phyloP scores from a whole-genome alignment of 2,329 filamentous ascomycete genomes.

The Aspergillus versicolor region DNA sequence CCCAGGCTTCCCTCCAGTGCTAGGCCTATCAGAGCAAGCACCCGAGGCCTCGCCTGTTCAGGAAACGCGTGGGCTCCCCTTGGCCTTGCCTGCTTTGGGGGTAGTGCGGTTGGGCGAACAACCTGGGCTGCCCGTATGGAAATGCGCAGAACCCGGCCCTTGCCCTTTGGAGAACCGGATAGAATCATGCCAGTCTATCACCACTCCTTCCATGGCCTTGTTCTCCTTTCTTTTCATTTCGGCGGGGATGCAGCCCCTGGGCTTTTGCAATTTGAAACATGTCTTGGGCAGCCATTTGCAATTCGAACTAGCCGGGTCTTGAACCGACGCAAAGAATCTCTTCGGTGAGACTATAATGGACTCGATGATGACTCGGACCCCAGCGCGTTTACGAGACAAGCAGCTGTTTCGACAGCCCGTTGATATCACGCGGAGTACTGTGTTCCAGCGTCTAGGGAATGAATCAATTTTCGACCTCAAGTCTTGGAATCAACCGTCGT shows the following conservation, averaged over 20 bases:
- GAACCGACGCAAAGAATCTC: background rate
- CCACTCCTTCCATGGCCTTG: background rate
- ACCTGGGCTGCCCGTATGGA: background rate
- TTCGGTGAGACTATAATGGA: background rate
- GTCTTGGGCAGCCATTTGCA: background rate
- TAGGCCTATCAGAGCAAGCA: slow-evolving; percentile 14
- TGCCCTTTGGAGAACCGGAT: background rate
- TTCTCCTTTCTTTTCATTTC: slow-evolving; percentile 1
- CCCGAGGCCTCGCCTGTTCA: slow-evolving; percentile 12
- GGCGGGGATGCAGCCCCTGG: background rate
- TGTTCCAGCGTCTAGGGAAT: slow-evolving; percentile 13
- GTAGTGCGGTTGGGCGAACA: background rate
- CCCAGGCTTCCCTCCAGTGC: slow-evolving; percentile 1
- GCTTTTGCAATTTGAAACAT: background rate
- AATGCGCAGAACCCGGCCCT: slow-evolving; percentile 9
- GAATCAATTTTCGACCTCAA: slow-evolving; percentile 5
- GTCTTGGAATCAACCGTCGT: background rate
- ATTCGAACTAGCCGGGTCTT: slow-evolving; percentile 1
- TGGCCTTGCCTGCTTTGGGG: background rate
- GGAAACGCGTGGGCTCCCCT: slow-evolving; percentile 9
- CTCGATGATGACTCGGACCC: background rate
- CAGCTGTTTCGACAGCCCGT: background rate
- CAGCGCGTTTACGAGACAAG: slow-evolving; percentile 10
- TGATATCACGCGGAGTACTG: slow-evolving; percentile 14
- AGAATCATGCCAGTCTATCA: background rate